Evolutionary conservation across 345 rosid species (phyloP).

Genomic region (Cardiospermum halicacabum): DNA sequence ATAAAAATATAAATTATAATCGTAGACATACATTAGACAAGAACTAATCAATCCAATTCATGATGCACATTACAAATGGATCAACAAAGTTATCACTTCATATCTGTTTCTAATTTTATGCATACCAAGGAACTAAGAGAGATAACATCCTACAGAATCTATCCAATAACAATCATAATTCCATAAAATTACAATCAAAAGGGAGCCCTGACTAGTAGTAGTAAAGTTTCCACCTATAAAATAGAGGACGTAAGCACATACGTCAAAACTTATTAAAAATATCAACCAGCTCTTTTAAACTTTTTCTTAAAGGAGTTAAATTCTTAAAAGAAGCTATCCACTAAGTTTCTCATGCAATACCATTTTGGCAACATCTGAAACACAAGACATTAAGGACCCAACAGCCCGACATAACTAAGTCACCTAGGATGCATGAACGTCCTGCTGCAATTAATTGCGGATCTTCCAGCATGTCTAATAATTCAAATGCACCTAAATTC

Average conservation of each 20-base stretch:
- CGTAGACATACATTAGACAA: slow-evolving; percentile 7
- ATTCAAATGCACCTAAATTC: neutral
- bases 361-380: neutral
- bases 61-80: neutral
- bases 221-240: neutral
- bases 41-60: neutral
- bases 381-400: neutral
- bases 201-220: neutral
- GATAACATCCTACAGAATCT: neutral
- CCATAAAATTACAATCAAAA: neutral
- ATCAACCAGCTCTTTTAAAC: neutral
- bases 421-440: neutral
- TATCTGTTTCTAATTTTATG: neutral
- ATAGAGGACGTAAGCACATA: neutral
- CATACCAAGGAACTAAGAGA: neutral
- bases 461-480: neutral
- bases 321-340: neutral
- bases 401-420: neutral
- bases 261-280: neutral
- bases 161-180: neutral
- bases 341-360: neutral
- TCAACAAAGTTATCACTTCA: neutral
- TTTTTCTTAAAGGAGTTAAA: neutral
- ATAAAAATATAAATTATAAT: neutral
- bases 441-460: neutral